phyloP scores from a whole-genome alignment of 2,329 filamentous ascomycete genomes.

The Scedosporium apiospermum region DNA sequence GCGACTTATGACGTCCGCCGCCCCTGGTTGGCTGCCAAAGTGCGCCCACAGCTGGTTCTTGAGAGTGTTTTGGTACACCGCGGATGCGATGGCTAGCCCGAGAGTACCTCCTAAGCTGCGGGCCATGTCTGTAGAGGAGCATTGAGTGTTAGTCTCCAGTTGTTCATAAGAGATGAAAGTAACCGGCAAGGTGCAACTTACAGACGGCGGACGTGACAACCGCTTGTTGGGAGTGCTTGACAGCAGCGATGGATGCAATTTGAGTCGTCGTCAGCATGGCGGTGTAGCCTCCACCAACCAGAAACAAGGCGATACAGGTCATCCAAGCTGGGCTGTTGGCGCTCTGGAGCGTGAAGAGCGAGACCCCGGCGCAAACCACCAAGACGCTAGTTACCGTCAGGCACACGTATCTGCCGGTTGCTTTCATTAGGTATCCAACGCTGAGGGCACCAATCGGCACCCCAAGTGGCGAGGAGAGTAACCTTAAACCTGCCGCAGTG shows the following conservation, averaged over 20 bases:
- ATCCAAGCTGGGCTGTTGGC: slow-evolving; percentile 17
- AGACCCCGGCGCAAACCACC: slow-evolving; percentile 33
- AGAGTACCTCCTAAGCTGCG: slow-evolving; percentile 37
- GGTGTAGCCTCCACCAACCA: slow-evolving; percentile 65
- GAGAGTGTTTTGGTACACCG: slow-evolving; percentile 80
- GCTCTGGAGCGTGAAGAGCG: slow-evolving; percentile 31
- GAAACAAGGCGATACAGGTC: slow-evolving; percentile 58
- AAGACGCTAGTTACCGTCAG: slow-evolving; percentile 39
- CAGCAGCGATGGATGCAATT: slow-evolving; percentile 70
- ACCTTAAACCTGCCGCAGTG: slow-evolving; percentile 58
- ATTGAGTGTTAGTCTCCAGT: neutral
- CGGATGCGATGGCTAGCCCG: slow-evolving; percentile 49
- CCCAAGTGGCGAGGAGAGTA: slow-evolving; percentile 67
- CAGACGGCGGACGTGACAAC: slow-evolving; percentile 77
- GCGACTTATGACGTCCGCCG: slow-evolving; percentile 55
- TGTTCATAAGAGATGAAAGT: slow-evolving; percentile 11
- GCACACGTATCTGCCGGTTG: slow-evolving; percentile 62
- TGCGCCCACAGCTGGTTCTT: slow-evolving; percentile 53
- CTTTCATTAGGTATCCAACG: slow-evolving; percentile 66
- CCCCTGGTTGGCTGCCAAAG: slow-evolving; percentile 61
- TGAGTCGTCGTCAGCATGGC: slow-evolving; percentile 75
- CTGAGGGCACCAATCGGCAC: slow-evolving; percentile 60
- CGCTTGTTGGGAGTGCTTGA: slow-evolving; percentile 76
- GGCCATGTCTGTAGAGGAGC: slow-evolving; percentile 24
- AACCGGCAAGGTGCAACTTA: slow-evolving; percentile 15